Evolutionary conservation across 495 filamentous ascomycete species (phyloP), one percentile per base, ranked within the genome.

Genomic region (Tuber brumale): DNA sequence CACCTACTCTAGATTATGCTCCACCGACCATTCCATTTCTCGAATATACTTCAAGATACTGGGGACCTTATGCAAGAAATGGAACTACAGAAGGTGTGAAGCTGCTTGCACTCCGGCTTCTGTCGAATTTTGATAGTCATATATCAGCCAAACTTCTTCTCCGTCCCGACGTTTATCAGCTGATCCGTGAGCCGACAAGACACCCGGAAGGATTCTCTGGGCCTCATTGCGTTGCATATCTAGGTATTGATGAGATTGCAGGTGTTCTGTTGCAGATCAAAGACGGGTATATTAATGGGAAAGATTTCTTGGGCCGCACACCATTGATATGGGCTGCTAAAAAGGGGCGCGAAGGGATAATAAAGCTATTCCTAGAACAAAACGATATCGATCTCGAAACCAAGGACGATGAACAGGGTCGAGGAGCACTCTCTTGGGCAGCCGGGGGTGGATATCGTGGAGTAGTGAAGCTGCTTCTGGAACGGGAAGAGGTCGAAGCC

Each of bases 371-470:
- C 6, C 72, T 84, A 23, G 72, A 70, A 23, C 75, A 42, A 14
- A 51, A 74, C 31, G 79, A 75, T 31, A 72, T 78, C 14, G 43
- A 75, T 10, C 45, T 57, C 10, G 70, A 80, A 35, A 48, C 72
- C 35, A 77, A 57, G 48, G 79, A 85, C n/a, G 0, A 16, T 46
- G 43, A 16, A 19, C 1, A 76, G 70, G 76, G 80, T 27, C 81
- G 82, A 43, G 85, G 81, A 8, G 83, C 86, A 45, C 81, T 87
- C 48, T 84, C 80, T 14, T 84, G 74, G 77, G 86, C 85, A 27
- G 84, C 84, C 37, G 76, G 73, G 70, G 74, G 76, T 31, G 86
- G 85, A 14, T 79, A 87, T 74, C 76, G 83, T 43, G 83, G 71
- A 19, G 75, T 87, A 74, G 86, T 78, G 4, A 35, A 45, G 35